phyloP scores from a whole-genome alignment of 306 rosid genomes.

The Dicorynia guianensis region DNA sequence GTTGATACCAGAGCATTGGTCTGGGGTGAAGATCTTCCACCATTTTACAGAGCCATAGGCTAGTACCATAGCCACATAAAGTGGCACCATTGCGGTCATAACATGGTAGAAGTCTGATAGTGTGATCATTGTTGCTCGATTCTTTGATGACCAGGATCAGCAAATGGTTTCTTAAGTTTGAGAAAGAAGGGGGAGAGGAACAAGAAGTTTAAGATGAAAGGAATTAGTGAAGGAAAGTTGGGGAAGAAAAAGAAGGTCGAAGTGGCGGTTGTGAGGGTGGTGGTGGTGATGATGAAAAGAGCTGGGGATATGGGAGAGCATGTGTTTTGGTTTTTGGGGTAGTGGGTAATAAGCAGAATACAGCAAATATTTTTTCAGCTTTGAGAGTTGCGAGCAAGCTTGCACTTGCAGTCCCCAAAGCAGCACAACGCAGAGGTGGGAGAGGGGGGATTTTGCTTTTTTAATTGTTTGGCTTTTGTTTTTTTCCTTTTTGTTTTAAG shows the following conservation, averaged over 20 bases:
- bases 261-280: not conserved
- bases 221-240: slow-evolving; percentile 5
- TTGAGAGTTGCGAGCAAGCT: slow-evolving; percentile 68
- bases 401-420: slow-evolving; percentile 69
- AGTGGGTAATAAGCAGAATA: slow-evolving; percentile 50
- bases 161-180: not conserved
- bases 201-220: not conserved
- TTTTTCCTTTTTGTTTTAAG: slow-evolving; percentile 51
- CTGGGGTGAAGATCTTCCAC: slow-evolving; percentile 97
- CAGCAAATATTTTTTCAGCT: slow-evolving; percentile 54
- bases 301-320: slow-evolving; percentile 61
- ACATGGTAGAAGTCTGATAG: slow-evolving; percentile 87
- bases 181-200: not conserved
- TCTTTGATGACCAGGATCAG: slow-evolving; percentile 13
- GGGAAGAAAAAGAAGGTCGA: slow-evolving; percentile 38
- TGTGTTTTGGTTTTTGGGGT: slow-evolving; percentile 60
- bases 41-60: slow-evolving; percentile 97
- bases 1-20: slow-evolving; percentile 95
- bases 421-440: slow-evolving; percentile 26
- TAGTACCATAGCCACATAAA: slow-evolving; percentile 84
- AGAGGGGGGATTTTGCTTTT: slow-evolving; percentile 41
- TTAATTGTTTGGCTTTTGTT: slow-evolving; percentile 41
- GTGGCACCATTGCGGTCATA: slow-evolving; percentile 96
- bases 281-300: slow-evolving; percentile 53
- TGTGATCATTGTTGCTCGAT: slow-evolving; percentile 61